Evolutionary conservation across 2,329 filamentous ascomycete species (phyloP), one percentile per base, ranked within the genome.

Genomic region (Grosmannia serpens): DNA sequence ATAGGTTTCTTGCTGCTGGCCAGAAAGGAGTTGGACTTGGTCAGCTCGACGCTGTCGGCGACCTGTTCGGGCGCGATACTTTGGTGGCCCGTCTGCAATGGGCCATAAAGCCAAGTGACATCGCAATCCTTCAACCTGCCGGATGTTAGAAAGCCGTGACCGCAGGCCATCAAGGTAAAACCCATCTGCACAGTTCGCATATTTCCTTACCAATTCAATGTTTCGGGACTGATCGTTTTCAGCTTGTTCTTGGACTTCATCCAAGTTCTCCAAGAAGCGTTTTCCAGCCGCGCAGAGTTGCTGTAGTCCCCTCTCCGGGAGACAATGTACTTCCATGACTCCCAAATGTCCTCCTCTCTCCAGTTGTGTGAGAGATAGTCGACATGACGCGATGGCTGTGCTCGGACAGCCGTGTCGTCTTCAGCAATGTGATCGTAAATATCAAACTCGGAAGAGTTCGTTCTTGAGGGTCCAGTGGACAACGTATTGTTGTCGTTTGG

Each of bases 251-350:
- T 95, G 54, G 88, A 81, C 73, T 97, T 97, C 69, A 89, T 88
- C 94, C 94, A 97, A 1, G 91, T 94, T 69, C 94, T 82, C 94
- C 94, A 99, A 0, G 91, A 96, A 3, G 94, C 94, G 71, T 99
- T 97, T 71, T 97, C 94, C 33, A 97, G 73, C 55, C 94, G 80
- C 38, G 85, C 86, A 41, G 87, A 83, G 70, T 96, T 92, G 65
- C 83, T 85, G 64, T 95, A 95, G 57, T 89, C 82, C 60, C 84
- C 84, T 65, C 87, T 80, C 66, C 89, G 88, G 31, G 88, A 86
- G 20, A 91, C 85, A 65, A 97, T 89, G 69, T 95, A 94, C 68
- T 91, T 86, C 94, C 94, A 97, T 1, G 92, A 96, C 7, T 89
- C 87, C 91, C 91, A 97, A 29, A 97, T 95, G 71, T 99, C 92